A percentile compares a stretch with the other conserved stretches of the same genome.
Conservation (phyloP, 805 yeast species). For the Yamadazyma scolyti region DNA sequence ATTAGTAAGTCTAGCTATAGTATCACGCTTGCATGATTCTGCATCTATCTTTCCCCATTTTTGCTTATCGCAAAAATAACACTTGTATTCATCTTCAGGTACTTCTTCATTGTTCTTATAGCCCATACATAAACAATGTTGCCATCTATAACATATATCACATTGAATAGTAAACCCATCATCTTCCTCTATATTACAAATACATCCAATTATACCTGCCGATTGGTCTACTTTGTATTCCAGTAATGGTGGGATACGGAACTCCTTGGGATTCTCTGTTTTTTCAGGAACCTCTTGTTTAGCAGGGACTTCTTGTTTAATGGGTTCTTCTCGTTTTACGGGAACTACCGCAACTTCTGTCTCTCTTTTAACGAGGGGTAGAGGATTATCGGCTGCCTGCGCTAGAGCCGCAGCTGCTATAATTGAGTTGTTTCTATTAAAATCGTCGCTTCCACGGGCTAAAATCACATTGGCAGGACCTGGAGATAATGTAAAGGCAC, state of each 20-base stretch:
- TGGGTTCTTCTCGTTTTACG: not conserved
- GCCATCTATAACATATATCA: slow-evolving; percentile 91
- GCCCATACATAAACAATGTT: slow-evolving; percentile 88
- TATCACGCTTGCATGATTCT: slow-evolving; percentile 24
- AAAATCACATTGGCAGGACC: slow-evolving; percentile 46
- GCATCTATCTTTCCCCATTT: slow-evolving; percentile 45
- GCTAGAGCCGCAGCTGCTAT: slow-evolving; percentile 84
- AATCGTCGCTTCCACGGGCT: slow-evolving; percentile 34
- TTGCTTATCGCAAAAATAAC: slow-evolving; percentile 65
- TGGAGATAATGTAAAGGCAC: slow-evolving; percentile 26
- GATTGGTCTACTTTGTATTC: slow-evolving; percentile 72
- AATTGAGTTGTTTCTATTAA: slow-evolving; percentile 48
- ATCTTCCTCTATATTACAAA: slow-evolving; percentile 83
- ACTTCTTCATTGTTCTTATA: slow-evolving; percentile 67
- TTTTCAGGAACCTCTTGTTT: not conserved
- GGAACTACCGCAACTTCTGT: slow-evolving; percentile 1
- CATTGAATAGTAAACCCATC: slow-evolving; percentile 96
- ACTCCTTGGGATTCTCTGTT: not conserved
- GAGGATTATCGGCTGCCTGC: slow-evolving; percentile 74
- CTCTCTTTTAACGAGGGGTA: slow-evolving; percentile 40
- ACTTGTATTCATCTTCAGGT: slow-evolving; percentile 73
- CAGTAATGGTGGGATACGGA: slow-evolving; percentile 28
- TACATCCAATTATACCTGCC: slow-evolving; percentile 82
- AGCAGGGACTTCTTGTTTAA: not conserved
- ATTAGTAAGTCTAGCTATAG: slow-evolving; percentile 25